Conservation (phyloP, 805 yeast species). For the Brettanomyces custersianus region DNA sequence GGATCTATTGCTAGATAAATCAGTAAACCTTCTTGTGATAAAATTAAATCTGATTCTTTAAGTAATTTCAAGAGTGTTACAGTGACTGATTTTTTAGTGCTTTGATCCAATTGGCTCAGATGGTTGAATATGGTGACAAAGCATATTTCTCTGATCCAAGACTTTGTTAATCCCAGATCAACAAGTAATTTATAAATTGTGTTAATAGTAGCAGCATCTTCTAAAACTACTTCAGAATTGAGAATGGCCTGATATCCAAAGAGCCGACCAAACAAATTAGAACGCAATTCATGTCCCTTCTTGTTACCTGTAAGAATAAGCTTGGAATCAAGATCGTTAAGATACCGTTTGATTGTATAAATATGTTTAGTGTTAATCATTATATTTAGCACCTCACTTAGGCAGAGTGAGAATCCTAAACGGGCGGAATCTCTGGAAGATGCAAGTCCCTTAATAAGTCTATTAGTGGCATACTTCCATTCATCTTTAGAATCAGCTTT, state of each 20-base stretch:
- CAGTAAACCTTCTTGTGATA: conserved; percentile 76
- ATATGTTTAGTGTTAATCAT: conserved; percentile 19
- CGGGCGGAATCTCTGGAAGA: conserved; percentile 80
- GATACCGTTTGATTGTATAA: conserved; percentile 30
- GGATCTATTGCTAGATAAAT: conserved; percentile 48
- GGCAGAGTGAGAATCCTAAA: conserved; percentile 80
- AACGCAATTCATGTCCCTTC: conserved; percentile 79
- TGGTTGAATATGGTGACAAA: conserved; percentile 61
- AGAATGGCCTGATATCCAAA: conserved; percentile 77
- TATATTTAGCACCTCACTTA: conserved; percentile 54
- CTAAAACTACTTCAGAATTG: conserved; percentile 37
- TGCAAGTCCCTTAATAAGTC: conserved; percentile 73
- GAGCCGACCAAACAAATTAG: conserved; percentile 69
- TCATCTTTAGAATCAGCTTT: conserved; percentile 38
- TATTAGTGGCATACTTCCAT: conserved; percentile 72
- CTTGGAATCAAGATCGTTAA: conserved; percentile 26
- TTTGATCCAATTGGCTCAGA: conserved; percentile 20
- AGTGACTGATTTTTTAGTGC: conserved; percentile 9
- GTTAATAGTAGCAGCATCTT: conserved; percentile 19
- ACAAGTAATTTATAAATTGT: conserved; percentile 39
- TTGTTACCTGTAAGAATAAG: conserved; percentile 29
- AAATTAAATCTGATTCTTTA: conserved; percentile 44
- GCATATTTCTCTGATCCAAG: conserved; percentile 83
- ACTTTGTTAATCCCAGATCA: conserved; percentile 52
- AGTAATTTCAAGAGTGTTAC: conserved; percentile 29